These are phyloP conservation scores for Phoma herbarum DNA, from an alignment of 2,329 filamentous ascomycete species.

Conservation along the genomic window DNA sequence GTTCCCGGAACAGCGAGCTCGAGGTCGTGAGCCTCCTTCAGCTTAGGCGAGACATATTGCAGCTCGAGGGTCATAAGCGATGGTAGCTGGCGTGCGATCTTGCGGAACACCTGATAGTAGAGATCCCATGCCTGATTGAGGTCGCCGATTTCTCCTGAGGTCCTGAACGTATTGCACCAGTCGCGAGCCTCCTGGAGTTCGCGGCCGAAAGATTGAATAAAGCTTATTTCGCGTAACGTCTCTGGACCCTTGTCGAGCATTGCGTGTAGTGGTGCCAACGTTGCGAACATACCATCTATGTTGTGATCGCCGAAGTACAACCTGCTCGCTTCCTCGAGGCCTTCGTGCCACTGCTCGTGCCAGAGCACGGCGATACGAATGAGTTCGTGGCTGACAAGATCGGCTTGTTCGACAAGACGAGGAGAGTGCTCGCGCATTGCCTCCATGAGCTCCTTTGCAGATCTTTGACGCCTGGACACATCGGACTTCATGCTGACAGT, in stretches of 20 bases:
- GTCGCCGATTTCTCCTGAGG: constrained; percentile 89
- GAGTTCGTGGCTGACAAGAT: constrained; percentile 92
- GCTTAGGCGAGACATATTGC: constrained; percentile 94
- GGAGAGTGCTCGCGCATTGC: constrained; percentile 96
- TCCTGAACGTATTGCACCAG: constrained; percentile 92
- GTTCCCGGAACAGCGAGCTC: constrained; percentile 96
- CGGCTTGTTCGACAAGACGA: constrained; percentile 91
- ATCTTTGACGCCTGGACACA: constrained; percentile 81
- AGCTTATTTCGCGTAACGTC: constrained; percentile 94
- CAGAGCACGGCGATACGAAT: constrained; percentile 96
- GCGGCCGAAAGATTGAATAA: constrained; percentile 95
- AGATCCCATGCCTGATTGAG: constrained; percentile 99
- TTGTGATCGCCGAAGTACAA: constrained; percentile 98
- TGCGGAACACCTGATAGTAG: constrained; percentile 97
- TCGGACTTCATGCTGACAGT: constrained; percentile 99
- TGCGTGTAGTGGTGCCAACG: constrained; percentile 87
- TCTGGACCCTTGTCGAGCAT: constrained; percentile 90
- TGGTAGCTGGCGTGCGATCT: constrained; percentile 90
- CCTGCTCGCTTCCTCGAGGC: constrained; percentile 92
- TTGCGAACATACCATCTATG: constrained; percentile 95
- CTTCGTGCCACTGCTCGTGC: constrained; percentile 99
- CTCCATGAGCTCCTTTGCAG: constrained; percentile 94
- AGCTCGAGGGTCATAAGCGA: constrained; percentile 93
- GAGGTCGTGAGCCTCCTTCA: constrained; percentile 84
- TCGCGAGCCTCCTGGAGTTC: constrained; percentile 94